Base-by-base conservation (phyloP, 202 grass and related monocot species). In the Thinopyrum obtusiflorum region DNA sequence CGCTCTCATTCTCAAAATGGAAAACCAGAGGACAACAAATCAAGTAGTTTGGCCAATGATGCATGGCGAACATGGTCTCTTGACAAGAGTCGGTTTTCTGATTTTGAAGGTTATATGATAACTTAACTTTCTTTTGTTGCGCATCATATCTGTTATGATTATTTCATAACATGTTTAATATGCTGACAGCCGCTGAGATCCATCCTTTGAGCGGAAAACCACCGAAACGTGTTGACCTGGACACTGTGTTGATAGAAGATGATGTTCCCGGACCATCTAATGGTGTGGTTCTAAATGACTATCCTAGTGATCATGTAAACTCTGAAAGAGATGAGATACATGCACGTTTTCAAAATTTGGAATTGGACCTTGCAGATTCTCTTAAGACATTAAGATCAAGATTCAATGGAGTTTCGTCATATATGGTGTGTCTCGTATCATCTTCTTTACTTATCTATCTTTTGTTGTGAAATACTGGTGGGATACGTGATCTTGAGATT, bases 321-420 rank as follows among this genome's bases (percentile, higher is more conserved):
- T 37, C 68, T 81, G 92, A 92, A 80, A 84, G 82, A 86, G 91
- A 88, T 72, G 82, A 99, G 64, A 94, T 94, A 89, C 84, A 78
- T 68, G 63, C 49, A 65, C 88, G 87, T 35, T 87, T 99, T 89
- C 92, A 97, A 35, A 88, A 44, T 76, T 89, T 99, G 75, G 97
- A 97, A 75, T 80, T 88, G 37, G 90, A 91, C 86, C 93, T 99
- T 87, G 91, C 78, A 55, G 65, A 83, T 65, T 79, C 91, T 85
- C 89, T 92, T 59, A 79, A 87, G 26, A 89, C 85, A 73, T 53
- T 97, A 80, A 92, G 90, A 82, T 96, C 85, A 68, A 96, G 78
- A 92, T 86, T 88, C 31, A 90, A 94, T 26, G 87, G 62, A 64
- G 84, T 92, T 84, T 78, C 87, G 63, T 83, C 85, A 65, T 80